These are phyloP conservation scores for Pseudopithomyces chartarum DNA, from an alignment of 2,329 filamentous ascomycete species.

Conservation along the genomic window DNA sequence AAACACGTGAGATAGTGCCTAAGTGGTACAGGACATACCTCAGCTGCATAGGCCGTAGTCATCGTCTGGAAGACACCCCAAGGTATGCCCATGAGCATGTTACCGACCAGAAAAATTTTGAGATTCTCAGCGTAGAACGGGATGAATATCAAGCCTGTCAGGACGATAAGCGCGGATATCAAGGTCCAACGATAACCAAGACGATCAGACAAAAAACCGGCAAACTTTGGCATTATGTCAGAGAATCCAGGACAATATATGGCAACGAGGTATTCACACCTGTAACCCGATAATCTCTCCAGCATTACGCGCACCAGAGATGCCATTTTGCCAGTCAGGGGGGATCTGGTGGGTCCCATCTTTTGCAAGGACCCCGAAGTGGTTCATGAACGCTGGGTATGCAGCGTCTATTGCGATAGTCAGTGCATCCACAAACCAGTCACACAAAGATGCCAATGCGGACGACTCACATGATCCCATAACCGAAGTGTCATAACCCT, in stretches of 20 bases:
- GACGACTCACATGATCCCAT: not conserved
- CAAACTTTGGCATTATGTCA: not conserved
- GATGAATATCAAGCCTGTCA: conserved; percentile 43
- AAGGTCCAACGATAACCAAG: conserved; percentile 2
- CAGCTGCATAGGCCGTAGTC: conserved; percentile 68
- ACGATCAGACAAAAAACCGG: not conserved
- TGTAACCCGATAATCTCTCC: conserved; percentile 4
- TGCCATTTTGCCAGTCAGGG: conserved; percentile 3
- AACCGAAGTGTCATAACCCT: conserved; percentile 1
- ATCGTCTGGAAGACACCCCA: conserved; percentile 50
- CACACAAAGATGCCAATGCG: not conserved
- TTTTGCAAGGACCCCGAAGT: not conserved
- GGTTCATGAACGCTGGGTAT: conserved; percentile 1
- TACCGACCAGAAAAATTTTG: conserved; percentile 51
- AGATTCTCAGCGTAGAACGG: conserved; percentile 50
- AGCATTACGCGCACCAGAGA: not conserved
- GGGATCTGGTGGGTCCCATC: conserved; percentile 1
- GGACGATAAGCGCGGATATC: conserved; percentile 4
- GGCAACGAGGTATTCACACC: not conserved
- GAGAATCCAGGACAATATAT: not conserved
- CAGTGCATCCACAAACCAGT: too few relatives aligned
- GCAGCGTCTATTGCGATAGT: not conserved
- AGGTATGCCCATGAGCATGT: conserved; percentile 59
- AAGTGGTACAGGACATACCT: conserved; percentile 55
- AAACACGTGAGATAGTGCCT: conserved; percentile 62